These are phyloP conservation scores for Dysphania ambrosioides DNA, from an alignment of 148 eudicot species.

Conservation along the genomic window DNA sequence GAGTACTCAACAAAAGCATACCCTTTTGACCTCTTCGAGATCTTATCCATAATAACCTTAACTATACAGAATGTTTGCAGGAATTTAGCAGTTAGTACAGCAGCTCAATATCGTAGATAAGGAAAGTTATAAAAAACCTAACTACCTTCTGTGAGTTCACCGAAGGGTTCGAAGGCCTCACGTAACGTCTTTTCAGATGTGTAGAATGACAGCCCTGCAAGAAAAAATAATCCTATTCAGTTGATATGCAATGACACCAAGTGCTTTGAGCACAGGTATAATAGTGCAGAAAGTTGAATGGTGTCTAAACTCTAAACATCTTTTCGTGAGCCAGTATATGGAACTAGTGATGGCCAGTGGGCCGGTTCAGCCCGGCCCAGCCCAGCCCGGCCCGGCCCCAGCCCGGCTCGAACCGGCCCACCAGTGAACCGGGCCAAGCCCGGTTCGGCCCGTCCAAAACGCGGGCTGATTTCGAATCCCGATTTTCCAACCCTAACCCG, in stretches of 20 bases:
- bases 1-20: constrained; percentile 86
- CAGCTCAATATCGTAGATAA: not conserved
- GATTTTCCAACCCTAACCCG: too few species aligned
- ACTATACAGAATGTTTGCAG: constrained; percentile 38
- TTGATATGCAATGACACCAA: not conserved
- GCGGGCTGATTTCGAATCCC: too few species aligned
- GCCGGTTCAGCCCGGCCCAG: too few species aligned
- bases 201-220: constrained; percentile 84
- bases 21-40: constrained; percentile 91
- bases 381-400: too few species aligned
- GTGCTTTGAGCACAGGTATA: not conserved
- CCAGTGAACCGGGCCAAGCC: too few species aligned
- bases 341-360: too few species aligned
- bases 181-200: constrained; percentile 93
- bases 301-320: too few species aligned
- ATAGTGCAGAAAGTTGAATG: too few species aligned
- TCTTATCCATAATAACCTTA: constrained; percentile 92
- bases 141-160: constrained; percentile 77
- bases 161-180: constrained; percentile 81
- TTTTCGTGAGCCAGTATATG: too few species aligned
- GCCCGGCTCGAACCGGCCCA: too few species aligned
- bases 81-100: not conserved
- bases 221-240: too few species aligned
- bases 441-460: too few species aligned
- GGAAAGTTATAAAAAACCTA: not conserved